Percentiles rank a stretch among this genome's conserved stretches.
phyloP scores from a whole-genome alignment of 768 basidiomycete genomes.

The Lactifluus subvellereus region DNA sequence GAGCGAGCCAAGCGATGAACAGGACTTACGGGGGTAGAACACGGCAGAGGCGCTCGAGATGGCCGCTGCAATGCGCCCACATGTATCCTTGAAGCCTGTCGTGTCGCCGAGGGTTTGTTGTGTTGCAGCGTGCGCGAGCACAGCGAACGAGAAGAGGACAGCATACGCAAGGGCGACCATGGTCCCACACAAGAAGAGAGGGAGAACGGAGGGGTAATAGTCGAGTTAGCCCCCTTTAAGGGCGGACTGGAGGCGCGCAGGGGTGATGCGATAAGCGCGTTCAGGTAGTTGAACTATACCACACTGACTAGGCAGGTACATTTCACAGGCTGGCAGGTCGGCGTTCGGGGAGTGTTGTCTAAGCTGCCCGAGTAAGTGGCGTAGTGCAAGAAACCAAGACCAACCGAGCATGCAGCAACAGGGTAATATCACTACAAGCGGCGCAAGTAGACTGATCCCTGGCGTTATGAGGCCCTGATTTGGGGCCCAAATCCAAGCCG shows the following conservation, averaged over 20 bases:
- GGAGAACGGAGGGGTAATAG: too few relatives aligned
- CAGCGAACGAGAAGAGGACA: neutral
- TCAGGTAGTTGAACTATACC: too few relatives aligned
- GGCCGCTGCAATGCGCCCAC: neutral
- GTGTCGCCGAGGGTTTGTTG: neutral
- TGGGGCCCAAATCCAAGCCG: too few relatives aligned
- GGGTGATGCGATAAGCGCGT: neutral
- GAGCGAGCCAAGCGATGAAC: neutral
- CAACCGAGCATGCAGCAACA: too few relatives aligned
- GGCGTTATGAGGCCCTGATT: too few relatives aligned
- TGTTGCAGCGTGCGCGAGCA: neutral
- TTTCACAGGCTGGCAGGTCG: too few relatives aligned
- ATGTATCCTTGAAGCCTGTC: neutral
- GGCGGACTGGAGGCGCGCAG: neutral
- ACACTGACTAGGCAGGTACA: too few relatives aligned
- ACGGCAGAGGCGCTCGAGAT: slow-evolving; percentile 7
- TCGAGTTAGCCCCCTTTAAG: neutral
- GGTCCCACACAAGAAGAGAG: neutral
- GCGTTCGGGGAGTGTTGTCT: too few relatives aligned
- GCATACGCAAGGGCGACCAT: neutral
- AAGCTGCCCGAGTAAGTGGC: too few relatives aligned
- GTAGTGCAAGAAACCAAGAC: too few relatives aligned
- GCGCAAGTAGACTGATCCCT: too few relatives aligned
- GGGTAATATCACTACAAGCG: too few relatives aligned
- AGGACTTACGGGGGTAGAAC: slow-evolving; percentile 8